Evolutionary conservation across 73 alveolate genomes (phyloP).

Genomic region (Paraurostyla sp.): DNA sequence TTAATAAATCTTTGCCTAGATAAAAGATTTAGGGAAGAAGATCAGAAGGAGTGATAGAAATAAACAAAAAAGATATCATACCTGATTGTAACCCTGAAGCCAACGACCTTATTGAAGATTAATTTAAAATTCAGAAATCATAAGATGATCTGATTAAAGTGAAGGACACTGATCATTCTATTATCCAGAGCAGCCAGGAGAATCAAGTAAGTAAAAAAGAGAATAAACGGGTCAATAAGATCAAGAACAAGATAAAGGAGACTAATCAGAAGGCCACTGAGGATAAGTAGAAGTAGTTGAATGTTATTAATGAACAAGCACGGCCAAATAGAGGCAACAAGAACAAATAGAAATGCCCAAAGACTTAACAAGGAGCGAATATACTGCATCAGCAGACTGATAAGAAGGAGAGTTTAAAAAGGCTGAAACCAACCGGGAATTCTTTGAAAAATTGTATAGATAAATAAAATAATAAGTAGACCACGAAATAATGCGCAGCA

Average conservation of each 20-base stretch:
- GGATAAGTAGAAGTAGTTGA: no score
- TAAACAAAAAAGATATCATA: no score
- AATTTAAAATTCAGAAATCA: not conserved
- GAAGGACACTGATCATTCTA: slow-evolving; percentile 2
- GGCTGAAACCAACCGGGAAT: not conserved
- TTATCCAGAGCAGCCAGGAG: slow-evolving; percentile 17
- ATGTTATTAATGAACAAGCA: no score
- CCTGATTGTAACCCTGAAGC: no score
- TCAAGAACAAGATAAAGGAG: not conserved
- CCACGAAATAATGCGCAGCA: not conserved
- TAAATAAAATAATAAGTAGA: not conserved
- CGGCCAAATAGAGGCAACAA: no score
- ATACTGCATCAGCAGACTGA: not conserved
- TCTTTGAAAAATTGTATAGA: slow-evolving; percentile 12
- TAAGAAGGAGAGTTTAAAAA: not conserved
- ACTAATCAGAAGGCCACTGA: no score
- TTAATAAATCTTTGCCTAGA: no score
- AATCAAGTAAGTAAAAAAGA: not conserved
- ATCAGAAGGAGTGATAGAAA: no score
- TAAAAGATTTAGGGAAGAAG: no score
- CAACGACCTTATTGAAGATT: no score
- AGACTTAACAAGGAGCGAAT: not conserved
- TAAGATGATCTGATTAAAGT: not conserved
- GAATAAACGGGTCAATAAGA: not conserved
- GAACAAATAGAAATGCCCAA: not conserved